phyloP scores from a whole-genome alignment of 108 stramenopile genomes.

The Cyclostephanos invisitatus region DNA sequence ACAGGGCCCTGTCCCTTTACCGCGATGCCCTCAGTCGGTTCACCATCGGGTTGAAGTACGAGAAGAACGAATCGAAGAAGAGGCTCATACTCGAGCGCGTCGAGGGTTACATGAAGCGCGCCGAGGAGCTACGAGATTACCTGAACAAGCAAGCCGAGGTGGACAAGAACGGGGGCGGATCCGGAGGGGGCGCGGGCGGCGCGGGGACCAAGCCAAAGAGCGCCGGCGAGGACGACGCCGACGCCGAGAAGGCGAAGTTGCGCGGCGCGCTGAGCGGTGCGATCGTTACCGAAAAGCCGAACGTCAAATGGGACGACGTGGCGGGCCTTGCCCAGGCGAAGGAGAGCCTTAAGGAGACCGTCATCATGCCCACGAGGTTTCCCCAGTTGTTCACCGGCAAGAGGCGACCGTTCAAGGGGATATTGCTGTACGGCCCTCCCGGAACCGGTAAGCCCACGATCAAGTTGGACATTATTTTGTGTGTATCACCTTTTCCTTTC shows the following conservation, averaged over 20 bases:
- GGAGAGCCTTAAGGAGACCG: constrained; percentile 97
- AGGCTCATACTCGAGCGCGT: constrained; percentile 90
- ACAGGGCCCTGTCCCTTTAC: constrained; percentile 85
- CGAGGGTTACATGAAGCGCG: constrained; percentile 99
- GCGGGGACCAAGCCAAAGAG: constrained; percentile 56
- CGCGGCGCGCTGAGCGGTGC: constrained; percentile 79
- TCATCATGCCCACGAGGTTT: constrained; percentile 91
- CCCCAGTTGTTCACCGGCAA: constrained; percentile 97
- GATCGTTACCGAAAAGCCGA: constrained; percentile 94
- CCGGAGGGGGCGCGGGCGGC: constrained; percentile 48
- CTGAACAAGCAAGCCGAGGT: constrained; percentile 78
- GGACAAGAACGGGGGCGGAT: constrained; percentile 56
- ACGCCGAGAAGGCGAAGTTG: constrained; percentile 82
- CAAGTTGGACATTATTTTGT: not conserved
- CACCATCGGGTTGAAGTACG: constrained; percentile 96
- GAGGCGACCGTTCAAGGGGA: constrained; percentile 91
- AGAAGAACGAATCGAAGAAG: constrained; percentile 94
- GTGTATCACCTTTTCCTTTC: constrained; percentile 1
- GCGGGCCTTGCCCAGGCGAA: constrained; percentile 97
- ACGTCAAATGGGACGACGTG: constrained; percentile 98
- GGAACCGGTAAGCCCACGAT: constrained; percentile 59
- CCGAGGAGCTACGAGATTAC: constrained; percentile 93
- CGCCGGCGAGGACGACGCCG: constrained; percentile 64
- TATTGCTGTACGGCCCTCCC: constrained; percentile 93
- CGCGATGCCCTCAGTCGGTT: constrained; percentile 86